A percentile compares a stretch with the other conserved stretches of the same genome.
Evolutionary conservation across 2,329 filamentous ascomycete species (phyloP).

Genomic region (Corinectria fuckeliana): DNA sequence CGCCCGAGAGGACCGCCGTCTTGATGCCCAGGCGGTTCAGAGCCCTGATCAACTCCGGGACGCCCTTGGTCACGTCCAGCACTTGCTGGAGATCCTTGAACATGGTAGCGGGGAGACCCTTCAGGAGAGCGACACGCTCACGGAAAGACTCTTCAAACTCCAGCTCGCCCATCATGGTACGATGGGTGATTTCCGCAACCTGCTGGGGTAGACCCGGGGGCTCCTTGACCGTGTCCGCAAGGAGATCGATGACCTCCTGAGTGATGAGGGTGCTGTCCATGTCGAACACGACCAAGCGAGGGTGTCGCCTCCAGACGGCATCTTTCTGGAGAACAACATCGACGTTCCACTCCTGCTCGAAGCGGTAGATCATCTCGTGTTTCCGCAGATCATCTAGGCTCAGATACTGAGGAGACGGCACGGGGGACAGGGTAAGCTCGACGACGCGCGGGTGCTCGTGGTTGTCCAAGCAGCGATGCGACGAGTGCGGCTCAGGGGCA

Average conservation of each 20-base stretch:
- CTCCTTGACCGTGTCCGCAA: slow-evolving; percentile 78
- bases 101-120: slow-evolving; percentile 78
- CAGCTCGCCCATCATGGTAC: slow-evolving; percentile 94
- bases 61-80: slow-evolving; percentile 83
- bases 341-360: slow-evolving; percentile 88
- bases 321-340: slow-evolving; percentile 81
- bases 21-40: slow-evolving; percentile 82
- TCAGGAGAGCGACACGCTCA: slow-evolving; percentile 80
- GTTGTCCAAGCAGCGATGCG: slow-evolving; percentile 70
- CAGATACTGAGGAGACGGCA: slow-evolving; percentile 67
- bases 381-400: slow-evolving; percentile 74
- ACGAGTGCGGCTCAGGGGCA: slow-evolving; percentile 61
- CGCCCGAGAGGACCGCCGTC: slow-evolving; percentile 89
- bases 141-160: slow-evolving; percentile 87
- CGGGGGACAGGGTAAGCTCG: slow-evolving; percentile 68
- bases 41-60: slow-evolving; percentile 73
- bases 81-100: slow-evolving; percentile 78
- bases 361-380: slow-evolving; percentile 81
- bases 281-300: slow-evolving; percentile 91
- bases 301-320: slow-evolving; percentile 76
- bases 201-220: slow-evolving; percentile 75
- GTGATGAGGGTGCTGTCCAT: slow-evolving; percentile 99
- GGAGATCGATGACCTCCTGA: slow-evolving; percentile 96
- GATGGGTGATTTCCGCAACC: slow-evolving; percentile 87
- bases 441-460: slow-evolving; percentile 67